Percentiles rank a stretch among this genome's conserved stretches.
phyloP scores from a whole-genome alignment of 257 asterid species.

The Solanum verrucosum region DNA sequence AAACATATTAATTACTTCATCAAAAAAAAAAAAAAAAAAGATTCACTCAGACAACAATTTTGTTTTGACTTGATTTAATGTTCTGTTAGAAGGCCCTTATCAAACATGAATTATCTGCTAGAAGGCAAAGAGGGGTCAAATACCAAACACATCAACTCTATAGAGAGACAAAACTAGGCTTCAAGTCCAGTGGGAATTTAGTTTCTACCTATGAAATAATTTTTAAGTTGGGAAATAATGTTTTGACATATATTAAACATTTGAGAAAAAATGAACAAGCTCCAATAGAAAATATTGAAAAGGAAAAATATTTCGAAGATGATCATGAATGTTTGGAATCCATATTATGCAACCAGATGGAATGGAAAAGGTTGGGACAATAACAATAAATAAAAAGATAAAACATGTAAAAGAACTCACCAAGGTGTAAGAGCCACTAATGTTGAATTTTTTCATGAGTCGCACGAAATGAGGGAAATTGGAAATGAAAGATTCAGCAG shows the following conservation, averaged over 20 bases:
- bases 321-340: not conserved
- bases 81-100: not conserved
- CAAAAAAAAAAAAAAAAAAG: not conserved
- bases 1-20: not conserved
- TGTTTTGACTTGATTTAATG: not conserved
- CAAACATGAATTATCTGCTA: not conserved
- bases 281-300: not conserved
- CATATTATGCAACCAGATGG: not conserved
- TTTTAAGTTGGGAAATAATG: not conserved
- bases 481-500: slow-evolving; percentile 67
- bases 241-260: not conserved
- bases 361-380: not conserved
- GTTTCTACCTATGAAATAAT: not conserved
- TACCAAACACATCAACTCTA: not conserved
- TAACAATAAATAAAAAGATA: not conserved
- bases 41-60: not conserved
- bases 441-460: slow-evolving; percentile 83
- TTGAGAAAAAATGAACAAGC: not conserved
- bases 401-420: slow-evolving; percentile 31
- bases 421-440: slow-evolving; percentile 85
- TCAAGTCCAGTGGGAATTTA: not conserved
- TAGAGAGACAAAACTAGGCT: not conserved
- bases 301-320: not conserved
- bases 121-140: not conserved
- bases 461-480: slow-evolving; percentile 78